phyloP scores from a whole-genome alignment of 1,284 basidiomycete genomes.

The Lignosus rhinocerotis region DNA sequence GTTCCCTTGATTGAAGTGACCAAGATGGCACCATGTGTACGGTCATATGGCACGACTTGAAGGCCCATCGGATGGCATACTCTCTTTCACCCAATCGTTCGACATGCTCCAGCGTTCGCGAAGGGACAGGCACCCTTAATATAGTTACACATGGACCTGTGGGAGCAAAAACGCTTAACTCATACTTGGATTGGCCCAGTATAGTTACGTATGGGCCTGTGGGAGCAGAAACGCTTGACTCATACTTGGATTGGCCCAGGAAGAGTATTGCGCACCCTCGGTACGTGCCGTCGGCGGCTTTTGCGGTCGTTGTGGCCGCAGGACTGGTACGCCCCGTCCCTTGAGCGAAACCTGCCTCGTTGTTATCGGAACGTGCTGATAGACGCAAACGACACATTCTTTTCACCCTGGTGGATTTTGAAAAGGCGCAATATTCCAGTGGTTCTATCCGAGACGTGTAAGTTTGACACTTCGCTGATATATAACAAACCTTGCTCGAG shows the following conservation, averaged over 20 bases:
- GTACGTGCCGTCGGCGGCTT: conserved; percentile 6
- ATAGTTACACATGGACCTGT: neutral
- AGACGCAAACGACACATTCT: neutral
- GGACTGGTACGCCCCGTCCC: neutral
- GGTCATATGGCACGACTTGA: neutral
- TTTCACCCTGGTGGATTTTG: no score
- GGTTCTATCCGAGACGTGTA: no score
- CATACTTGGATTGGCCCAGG: neutral
- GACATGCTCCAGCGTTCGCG: neutral
- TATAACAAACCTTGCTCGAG: no score
- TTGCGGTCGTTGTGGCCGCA: neutral
- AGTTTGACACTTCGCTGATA: no score
- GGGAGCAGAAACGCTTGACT: neutral
- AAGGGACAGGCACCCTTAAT: conserved; percentile 9
- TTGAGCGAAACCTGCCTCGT: neutral
- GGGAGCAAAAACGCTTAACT: neutral
- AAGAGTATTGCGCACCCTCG: neutral
- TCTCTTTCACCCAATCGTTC: neutral
- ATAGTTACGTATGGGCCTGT: neutral
- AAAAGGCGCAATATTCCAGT: no score
- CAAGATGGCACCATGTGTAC: neutral
- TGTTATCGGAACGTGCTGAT: neutral
- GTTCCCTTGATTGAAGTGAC: neutral
- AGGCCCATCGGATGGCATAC: neutral
- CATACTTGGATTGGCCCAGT: neutral